Evolutionary conservation across 2,329 filamentous ascomycete genomes (phyloP).

Genomic region (Colletotrichum abscissum): DNA sequence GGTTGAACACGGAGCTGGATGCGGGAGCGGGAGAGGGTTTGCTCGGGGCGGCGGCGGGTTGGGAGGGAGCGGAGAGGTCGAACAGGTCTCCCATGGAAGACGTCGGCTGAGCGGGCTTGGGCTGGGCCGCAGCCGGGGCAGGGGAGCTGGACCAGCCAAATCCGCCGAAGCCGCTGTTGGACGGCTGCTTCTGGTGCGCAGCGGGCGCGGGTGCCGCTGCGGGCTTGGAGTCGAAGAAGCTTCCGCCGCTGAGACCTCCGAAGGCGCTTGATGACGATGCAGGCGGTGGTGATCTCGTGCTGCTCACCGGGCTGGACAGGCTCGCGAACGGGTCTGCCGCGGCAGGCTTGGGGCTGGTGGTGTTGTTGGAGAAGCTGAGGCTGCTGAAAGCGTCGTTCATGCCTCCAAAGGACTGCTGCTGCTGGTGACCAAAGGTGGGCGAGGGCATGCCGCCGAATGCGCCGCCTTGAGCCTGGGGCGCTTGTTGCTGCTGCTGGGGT

Average conservation of each 20-base stretch:
- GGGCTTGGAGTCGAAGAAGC: slow-evolving; percentile 82
- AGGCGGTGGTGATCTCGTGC: slow-evolving; percentile 47
- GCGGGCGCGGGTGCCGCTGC: slow-evolving; percentile 66
- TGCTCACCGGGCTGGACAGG: slow-evolving; percentile 55
- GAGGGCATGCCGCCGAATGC: slow-evolving; percentile 77
- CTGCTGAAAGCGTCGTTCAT: slow-evolving; percentile 79
- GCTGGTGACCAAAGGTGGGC: slow-evolving; percentile 60
- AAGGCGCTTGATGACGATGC: slow-evolving; percentile 56
- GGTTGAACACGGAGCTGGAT: slow-evolving; percentile 82
- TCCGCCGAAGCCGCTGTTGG: slow-evolving; percentile 72
- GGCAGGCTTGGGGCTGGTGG: slow-evolving; percentile 61
- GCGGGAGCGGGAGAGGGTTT: slow-evolving; percentile 52
- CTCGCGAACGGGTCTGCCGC: slow-evolving; percentile 69
- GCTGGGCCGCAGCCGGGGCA: slow-evolving; percentile 45
- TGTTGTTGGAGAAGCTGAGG: slow-evolving; percentile 56
- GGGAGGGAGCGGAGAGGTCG: slow-evolving; percentile 71
- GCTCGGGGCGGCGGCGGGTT: slow-evolving; percentile 49
- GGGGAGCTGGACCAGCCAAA: slow-evolving; percentile 71
- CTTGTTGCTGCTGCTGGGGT: slow-evolving; percentile 56
- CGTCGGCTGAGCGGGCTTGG: slow-evolving; percentile 57
- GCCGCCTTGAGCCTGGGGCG: slow-evolving; percentile 59
- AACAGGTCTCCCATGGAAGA: slow-evolving; percentile 83
- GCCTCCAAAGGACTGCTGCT: slow-evolving; percentile 65
- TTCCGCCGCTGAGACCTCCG: slow-evolving; percentile 73
- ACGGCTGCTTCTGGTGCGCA: slow-evolving; percentile 61